These are phyloP conservation scores for Scheffersomyces coipomensis DNA, from an alignment of 805 yeast species.

Conservation along the genomic window DNA sequence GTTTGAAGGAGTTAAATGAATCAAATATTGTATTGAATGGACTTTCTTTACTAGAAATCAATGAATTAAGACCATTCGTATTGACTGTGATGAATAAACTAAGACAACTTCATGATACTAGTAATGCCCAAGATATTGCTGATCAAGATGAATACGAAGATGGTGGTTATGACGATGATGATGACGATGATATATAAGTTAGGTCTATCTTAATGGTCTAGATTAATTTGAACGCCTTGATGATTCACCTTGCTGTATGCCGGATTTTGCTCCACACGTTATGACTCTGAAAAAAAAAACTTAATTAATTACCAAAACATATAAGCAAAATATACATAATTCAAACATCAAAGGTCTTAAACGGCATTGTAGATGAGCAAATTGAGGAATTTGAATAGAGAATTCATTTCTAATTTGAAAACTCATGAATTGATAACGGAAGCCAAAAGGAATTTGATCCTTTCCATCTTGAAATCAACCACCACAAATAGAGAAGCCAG, in stretches of 20 bases:
- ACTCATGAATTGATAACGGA: conserved; percentile 33
- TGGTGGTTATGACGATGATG: conserved; percentile 9
- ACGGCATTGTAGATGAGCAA: conserved; percentile 21
- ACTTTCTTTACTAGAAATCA: conserved; percentile 78
- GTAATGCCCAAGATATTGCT: conserved; percentile 4
- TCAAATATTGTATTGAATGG: conserved; percentile 82
- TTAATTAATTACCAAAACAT: no score
- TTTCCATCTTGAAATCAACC: conserved; percentile 82
- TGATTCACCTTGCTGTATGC: no score
- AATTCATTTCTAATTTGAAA: conserved; percentile 37
- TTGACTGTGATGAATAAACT: conserved; percentile 78
- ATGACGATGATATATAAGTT: background rate
- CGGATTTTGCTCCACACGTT: background rate
- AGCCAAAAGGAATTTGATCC: conserved; percentile 66
- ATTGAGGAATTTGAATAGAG: conserved; percentile 23
- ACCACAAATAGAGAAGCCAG: conserved; percentile 93
- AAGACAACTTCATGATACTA: conserved; percentile 49
- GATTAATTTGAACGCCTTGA: no score
- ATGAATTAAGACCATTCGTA: conserved; percentile 83
- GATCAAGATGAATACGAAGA: conserved; percentile 13
- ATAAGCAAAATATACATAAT: no score
- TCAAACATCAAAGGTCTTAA: background rate
- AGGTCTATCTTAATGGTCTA: no score
- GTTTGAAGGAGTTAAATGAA: conserved; percentile 75
- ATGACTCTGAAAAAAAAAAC: background rate